phyloP scores from a whole-genome alignment of 164 flowering plant genomes.

The Sextonia rubra region DNA sequence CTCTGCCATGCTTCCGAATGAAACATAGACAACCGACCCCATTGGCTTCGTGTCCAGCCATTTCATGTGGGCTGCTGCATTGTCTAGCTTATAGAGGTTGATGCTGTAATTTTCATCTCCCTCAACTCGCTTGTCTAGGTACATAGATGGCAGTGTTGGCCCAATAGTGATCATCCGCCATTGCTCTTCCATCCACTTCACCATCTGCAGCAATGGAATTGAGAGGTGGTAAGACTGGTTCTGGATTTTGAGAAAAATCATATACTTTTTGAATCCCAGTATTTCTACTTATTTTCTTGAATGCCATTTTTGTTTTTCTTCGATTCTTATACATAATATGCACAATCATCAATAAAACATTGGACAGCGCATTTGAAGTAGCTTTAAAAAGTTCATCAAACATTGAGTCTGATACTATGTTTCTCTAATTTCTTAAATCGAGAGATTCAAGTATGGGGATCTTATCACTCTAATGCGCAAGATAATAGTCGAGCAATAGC shows the following conservation, averaged over 20 bases:
- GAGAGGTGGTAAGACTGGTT: too few species aligned
- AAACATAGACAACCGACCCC: slow-evolving; percentile 30
- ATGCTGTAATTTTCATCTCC: slow-evolving; percentile 25
- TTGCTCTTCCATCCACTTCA: slow-evolving; percentile 21
- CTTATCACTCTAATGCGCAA: too few species aligned
- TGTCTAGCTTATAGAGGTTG: slow-evolving; percentile 18
- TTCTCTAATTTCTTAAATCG: too few species aligned
- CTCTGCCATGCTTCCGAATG: slow-evolving; percentile 30
- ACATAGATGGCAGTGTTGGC: slow-evolving; percentile 34
- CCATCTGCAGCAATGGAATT: slow-evolving; percentile 5
- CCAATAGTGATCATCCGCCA: slow-evolving; percentile 23
- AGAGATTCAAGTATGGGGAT: too few species aligned
- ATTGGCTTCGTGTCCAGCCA: slow-evolving; percentile 29
- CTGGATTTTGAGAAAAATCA: too few species aligned
- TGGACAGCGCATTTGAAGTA: background rate
- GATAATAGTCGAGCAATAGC: too few species aligned
- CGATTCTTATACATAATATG: background rate
- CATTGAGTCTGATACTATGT: too few species aligned
- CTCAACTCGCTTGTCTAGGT: slow-evolving; percentile 15
- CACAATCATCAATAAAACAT: background rate
- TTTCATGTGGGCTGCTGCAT: slow-evolving; percentile 9
- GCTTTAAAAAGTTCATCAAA: too few species aligned
- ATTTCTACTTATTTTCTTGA: background rate
- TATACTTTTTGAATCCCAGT: background rate
- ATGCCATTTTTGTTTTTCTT: background rate